A percentile compares a stretch with the other conserved stretches of the same genome.
phyloP scores from a whole-genome alignment of 768 basidiomycete species.

The Boletus bicolor region DNA sequence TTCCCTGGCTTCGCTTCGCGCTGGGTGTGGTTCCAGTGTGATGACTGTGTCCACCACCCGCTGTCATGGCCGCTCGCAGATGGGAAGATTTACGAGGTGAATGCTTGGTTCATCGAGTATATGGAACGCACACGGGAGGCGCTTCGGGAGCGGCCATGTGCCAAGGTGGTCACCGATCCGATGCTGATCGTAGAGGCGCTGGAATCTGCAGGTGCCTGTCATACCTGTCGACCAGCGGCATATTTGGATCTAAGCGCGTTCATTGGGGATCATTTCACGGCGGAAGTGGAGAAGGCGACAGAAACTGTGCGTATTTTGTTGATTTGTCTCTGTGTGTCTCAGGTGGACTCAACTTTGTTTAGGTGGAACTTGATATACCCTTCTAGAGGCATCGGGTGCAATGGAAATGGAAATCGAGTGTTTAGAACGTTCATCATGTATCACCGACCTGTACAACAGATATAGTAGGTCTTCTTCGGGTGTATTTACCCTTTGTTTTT shows the following conservation, averaged over 20 bases:
- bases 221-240: conserved; percentile 30
- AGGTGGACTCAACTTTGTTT: conserved; percentile 5
- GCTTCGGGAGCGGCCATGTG: conserved; percentile 31
- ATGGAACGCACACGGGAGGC: conserved; percentile 32
- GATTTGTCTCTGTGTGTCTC: conserved; percentile 1
- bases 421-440: conserved; percentile 4
- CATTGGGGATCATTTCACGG: conserved; percentile 29
- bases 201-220: conserved; percentile 27
- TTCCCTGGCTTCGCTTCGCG: conserved; percentile 36
- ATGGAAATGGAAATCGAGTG: conserved; percentile 1
- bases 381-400: conserved; percentile 16
- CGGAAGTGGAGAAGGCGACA: conserved; percentile 29
- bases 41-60: conserved; percentile 34
- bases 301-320: conserved; percentile 24
- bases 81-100: conserved; percentile 36
- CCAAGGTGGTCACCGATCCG: conserved; percentile 30
- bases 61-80: conserved; percentile 34
- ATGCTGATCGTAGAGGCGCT: conserved; percentile 31
- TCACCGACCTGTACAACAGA: conserved; percentile 10
- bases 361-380: conserved; percentile 33
- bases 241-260: conserved; percentile 33
- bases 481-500: background rate
- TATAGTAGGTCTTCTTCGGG: background rate
- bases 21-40: conserved; percentile 39
- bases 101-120: conserved; percentile 34